Evolutionary conservation across 345 rosid genomes (phyloP).

Genomic region (Trapa incisa): DNA sequence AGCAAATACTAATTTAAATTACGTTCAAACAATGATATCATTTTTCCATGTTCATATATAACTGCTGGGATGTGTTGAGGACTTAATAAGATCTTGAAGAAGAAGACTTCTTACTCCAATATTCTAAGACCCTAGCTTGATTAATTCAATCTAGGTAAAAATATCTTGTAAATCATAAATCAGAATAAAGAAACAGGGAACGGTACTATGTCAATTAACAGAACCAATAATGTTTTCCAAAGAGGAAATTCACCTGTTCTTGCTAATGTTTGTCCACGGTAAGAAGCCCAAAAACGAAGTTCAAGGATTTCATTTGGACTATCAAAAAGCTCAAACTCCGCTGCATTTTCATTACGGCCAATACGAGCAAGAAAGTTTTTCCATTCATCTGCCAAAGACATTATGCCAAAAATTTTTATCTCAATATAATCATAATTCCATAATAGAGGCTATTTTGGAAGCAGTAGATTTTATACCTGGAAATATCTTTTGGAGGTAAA

Average conservation of each 20-base stretch:
- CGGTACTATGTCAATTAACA: background rate
- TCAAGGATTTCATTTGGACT: constrained; percentile 69
- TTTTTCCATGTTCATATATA: background rate
- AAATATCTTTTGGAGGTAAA: constrained; percentile 97
- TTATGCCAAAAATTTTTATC: background rate
- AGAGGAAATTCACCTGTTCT: constrained; percentile 52
- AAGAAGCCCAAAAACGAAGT: constrained; percentile 98
- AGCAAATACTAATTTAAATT: background rate
- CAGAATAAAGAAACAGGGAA: background rate
- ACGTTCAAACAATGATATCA: background rate
- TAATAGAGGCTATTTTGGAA: background rate
- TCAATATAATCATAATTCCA: background rate
- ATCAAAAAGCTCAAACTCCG: constrained; percentile 58
- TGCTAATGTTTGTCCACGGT: constrained; percentile 93
- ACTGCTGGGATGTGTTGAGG: background rate
- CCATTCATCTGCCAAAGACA: constrained; percentile 75
- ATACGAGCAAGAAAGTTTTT: constrained; percentile 91
- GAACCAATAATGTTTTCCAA: background rate
- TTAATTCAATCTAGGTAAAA: background rate
- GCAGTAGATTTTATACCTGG: constrained; percentile 42
- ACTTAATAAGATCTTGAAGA: background rate
- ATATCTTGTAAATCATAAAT: background rate
- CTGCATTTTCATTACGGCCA: constrained; percentile 86
- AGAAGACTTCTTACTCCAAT: background rate
- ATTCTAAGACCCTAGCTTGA: background rate